Conservation (phyloP, 1,139 yeast genomes). For the Scheffersomyces illinoinensis region DNA sequence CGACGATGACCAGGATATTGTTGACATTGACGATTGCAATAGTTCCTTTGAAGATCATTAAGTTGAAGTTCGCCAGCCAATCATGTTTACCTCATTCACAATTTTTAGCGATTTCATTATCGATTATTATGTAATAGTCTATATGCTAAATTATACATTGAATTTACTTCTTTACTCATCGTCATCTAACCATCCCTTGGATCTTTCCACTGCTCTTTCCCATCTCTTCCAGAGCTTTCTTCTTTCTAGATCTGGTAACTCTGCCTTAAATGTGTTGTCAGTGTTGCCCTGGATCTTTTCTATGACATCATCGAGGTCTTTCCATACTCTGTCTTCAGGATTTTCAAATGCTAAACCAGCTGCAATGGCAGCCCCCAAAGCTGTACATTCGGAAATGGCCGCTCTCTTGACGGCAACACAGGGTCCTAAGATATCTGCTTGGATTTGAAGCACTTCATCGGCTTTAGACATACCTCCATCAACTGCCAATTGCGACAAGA, state of each 20-base stretch:
- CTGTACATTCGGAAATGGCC: conserved; percentile 85
- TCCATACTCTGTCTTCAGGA: conserved; percentile 70
- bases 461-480: conserved; percentile 98
- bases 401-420: conserved; percentile 85
- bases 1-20: conserved; percentile 8
- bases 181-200: conserved; percentile 72
- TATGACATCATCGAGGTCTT: conserved; percentile 63
- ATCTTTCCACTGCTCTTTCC: conserved; percentile 79
- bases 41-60: conserved; percentile 13
- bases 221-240: conserved; percentile 70
- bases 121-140: not conserved
- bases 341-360: conserved; percentile 76
- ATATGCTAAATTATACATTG: not conserved
- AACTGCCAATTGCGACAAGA: conserved; percentile 63
- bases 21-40: conserved; percentile 30
- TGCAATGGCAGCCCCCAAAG: conserved; percentile 94
- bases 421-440: conserved; percentile 85
- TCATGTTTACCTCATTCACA: not conserved
- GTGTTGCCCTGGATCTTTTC: conserved; percentile 34
- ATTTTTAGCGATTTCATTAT: not conserved
- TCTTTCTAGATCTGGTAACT: conserved; percentile 60
- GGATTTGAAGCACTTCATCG: conserved; percentile 90
- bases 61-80: not conserved
- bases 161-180: conserved; percentile 24
- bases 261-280: conserved; percentile 54